Evolutionary conservation across 805 yeast genomes (phyloP).

Genomic region (Kockiozyma suomiensis): DNA sequence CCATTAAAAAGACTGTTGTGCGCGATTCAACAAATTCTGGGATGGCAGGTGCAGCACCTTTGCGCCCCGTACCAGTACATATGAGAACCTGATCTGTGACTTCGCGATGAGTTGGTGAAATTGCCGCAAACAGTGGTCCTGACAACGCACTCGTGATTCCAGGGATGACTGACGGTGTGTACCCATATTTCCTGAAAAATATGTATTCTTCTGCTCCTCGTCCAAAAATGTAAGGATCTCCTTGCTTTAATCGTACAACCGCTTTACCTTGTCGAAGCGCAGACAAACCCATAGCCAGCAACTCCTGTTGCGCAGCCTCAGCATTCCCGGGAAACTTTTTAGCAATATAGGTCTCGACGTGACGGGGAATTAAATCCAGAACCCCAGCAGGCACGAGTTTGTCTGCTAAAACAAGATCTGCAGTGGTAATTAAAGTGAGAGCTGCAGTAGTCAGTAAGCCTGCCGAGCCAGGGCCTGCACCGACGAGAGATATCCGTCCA

Average conservation of each 20-base stretch:
- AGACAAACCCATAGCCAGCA: constrained; percentile 69
- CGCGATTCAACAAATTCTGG: constrained; percentile 74
- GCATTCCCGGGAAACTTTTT: constrained; percentile 97
- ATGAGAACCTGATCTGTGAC: constrained; percentile 90
- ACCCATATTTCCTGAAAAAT: constrained; percentile 71
- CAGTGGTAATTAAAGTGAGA: constrained; percentile 71
- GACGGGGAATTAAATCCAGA: constrained; percentile 74
- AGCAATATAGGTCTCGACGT: constrained; percentile 80
- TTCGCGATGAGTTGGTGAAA: constrained; percentile 90
- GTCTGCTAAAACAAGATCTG: constrained; percentile 86
- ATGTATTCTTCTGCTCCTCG: constrained; percentile 92
- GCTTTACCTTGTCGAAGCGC: constrained; percentile 66
- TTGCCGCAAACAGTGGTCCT: constrained; percentile 77
- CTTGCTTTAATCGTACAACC: constrained; percentile 90
- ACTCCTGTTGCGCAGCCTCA: constrained; percentile 86
- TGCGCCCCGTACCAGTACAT: constrained; percentile 92
- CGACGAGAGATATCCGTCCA: constrained; percentile 63
- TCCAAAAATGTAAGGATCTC: constrained; percentile 95
- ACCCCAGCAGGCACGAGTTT: constrained; percentile 90
- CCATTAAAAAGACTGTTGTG: constrained; percentile 88
- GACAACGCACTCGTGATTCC: constrained; percentile 90
- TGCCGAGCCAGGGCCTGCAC: constrained; percentile 91
- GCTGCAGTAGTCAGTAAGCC: constrained; percentile 86
- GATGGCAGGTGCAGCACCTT: constrained; percentile 75
- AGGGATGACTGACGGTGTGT: constrained; percentile 71